Conservation (phyloP, 495 filamentous ascomycete genomes). For the Penicillium roqueforti region DNA sequence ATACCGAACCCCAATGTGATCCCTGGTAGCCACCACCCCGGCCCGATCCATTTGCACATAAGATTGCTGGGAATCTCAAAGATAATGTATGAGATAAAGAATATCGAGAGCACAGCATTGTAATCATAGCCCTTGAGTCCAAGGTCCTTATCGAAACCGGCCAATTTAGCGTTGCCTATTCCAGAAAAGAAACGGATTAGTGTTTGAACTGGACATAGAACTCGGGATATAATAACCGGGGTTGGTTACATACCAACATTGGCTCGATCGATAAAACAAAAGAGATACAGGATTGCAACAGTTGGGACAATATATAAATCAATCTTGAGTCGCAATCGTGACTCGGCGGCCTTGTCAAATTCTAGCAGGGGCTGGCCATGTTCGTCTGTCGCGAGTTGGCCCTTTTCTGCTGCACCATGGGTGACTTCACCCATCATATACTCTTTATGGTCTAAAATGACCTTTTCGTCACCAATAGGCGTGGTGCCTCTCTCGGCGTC, state of each 20-base stretch:
- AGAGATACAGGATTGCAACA: constrained; percentile 46
- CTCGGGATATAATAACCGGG: too few relatives aligned
- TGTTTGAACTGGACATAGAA: too few relatives aligned
- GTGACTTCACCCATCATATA: constrained; percentile 21
- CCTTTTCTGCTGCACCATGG: constrained; percentile 52
- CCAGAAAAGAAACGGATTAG: constrained; percentile 10
- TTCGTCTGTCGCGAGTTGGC: constrained; percentile 58
- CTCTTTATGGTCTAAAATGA: constrained; percentile 19
- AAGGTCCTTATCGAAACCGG: constrained; percentile 44
- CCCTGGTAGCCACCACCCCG: constrained; percentile 48
- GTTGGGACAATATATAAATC: constrained; percentile 47
- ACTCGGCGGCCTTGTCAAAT: constrained; percentile 57
- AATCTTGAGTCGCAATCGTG: constrained; percentile 45
- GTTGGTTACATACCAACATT: constrained; percentile 52
- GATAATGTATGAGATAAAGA: constrained; percentile 69
- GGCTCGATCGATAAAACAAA: constrained; percentile 55
- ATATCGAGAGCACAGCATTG: constrained; percentile 62
- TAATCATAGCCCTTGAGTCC: constrained; percentile 55
- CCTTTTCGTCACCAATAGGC: constrained; percentile 24
- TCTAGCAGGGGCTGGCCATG: constrained; percentile 53
- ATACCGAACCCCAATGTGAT: constrained; percentile 48
- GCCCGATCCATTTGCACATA: constrained; percentile 47
- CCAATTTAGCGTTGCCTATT: constrained; percentile 36
- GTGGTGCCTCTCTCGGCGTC: constrained; percentile 4
- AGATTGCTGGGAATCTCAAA: constrained; percentile 79